Conservation (phyloP, 768 basidiomycete genomes). For the Xerocomus potaroensis region DNA sequence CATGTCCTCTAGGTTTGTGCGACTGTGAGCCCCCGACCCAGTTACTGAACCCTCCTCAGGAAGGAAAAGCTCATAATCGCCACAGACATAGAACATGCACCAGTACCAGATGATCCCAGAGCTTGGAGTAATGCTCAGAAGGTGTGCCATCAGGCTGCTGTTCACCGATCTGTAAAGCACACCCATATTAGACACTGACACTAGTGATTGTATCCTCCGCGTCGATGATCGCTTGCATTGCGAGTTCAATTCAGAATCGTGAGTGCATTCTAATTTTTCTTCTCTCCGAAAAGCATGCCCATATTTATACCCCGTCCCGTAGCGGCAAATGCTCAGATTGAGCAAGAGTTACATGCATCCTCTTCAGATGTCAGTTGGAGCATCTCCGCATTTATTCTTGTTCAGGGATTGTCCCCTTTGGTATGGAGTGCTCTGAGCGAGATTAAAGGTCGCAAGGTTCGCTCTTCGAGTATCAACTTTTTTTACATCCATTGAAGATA, state of each 20-base stretch:
- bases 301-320: not conserved
- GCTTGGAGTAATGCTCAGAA: slow-evolving; percentile 54
- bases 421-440: slow-evolving; percentile 28
- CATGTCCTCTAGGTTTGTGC: slow-evolving; percentile 12
- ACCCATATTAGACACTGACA: slow-evolving; percentile 3
- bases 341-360: slow-evolving; percentile 57
- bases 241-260: slow-evolving; percentile 28
- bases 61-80: not conserved
- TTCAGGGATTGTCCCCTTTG: slow-evolving; percentile 52
- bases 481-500: not conserved
- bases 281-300: not conserved
- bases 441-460: not conserved
- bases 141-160: slow-evolving; percentile 30
- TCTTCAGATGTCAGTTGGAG: slow-evolving; percentile 61
- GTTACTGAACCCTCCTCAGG: slow-evolving; percentile 2
- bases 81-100: slow-evolving; percentile 35
- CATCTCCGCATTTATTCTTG: slow-evolving; percentile 64
- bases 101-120: slow-evolving; percentile 61
- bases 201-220: slow-evolving; percentile 23
- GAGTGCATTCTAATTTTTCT: not conserved
- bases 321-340: slow-evolving; percentile 69
- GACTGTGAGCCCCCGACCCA: not conserved
- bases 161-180: slow-evolving; percentile 6
- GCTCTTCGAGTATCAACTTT: not conserved
- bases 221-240: slow-evolving; percentile 27